phyloP scores from a whole-genome alignment of 2,329 filamentous ascomycete genomes.

The Alternaria longipes region DNA sequence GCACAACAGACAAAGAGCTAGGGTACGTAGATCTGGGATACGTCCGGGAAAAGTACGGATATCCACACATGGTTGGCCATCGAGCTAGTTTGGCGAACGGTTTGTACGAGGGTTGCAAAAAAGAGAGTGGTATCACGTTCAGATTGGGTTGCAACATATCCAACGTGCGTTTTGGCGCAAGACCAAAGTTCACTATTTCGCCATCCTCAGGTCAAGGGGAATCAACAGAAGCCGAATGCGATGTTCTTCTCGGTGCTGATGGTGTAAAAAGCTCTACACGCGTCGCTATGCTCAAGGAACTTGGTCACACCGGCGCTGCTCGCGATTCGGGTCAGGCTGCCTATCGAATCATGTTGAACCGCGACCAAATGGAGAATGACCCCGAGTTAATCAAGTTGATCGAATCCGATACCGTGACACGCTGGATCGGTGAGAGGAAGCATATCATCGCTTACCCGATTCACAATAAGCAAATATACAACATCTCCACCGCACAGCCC shows the following conservation, averaged over 20 bases:
- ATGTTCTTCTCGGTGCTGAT: conserved; percentile 58
- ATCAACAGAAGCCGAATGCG: conserved; percentile 62
- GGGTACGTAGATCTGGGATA: conserved; percentile 75
- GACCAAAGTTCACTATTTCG: conserved; percentile 67
- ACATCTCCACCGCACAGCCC: conserved; percentile 70
- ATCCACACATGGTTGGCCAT: conserved; percentile 83
- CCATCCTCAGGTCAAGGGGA: conserved; percentile 63
- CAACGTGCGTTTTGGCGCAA: conserved; percentile 65
- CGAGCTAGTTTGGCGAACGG: conserved; percentile 74
- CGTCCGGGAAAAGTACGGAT: conserved; percentile 73
- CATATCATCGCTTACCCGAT: conserved; percentile 85
- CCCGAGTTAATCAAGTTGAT: conserved; percentile 73
- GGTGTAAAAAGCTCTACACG: conserved; percentile 60
- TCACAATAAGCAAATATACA: conserved; percentile 72
- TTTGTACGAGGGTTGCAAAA: conserved; percentile 75
- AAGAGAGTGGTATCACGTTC: conserved; percentile 70
- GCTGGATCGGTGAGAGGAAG: conserved; percentile 78
- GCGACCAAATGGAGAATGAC: conserved; percentile 72
- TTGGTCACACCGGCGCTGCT: conserved; percentile 64
- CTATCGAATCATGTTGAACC: conserved; percentile 79
- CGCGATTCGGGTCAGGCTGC: conserved; percentile 78
- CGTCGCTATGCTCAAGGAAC: conserved; percentile 63
- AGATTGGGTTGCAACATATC: conserved; percentile 69
- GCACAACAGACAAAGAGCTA: conserved; percentile 73
- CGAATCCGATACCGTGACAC: conserved; percentile 71